Percentiles rank a stretch among this genome's conserved stretches.
Evolutionary conservation across 2,329 filamentous ascomycete genomes (phyloP).

Genomic region (Apiospora marii): DNA sequence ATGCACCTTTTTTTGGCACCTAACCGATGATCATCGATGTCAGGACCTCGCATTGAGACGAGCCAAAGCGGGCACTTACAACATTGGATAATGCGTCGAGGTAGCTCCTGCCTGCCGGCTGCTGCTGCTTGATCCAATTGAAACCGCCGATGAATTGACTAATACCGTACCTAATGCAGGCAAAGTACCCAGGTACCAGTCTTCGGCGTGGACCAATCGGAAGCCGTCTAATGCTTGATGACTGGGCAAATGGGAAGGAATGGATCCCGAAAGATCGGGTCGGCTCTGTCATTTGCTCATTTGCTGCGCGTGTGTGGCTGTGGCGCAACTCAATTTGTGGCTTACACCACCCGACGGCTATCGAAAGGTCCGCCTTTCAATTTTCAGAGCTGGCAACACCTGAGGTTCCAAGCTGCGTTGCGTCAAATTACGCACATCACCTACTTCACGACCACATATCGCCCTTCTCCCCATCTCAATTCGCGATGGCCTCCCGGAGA

Average conservation of each 20-base stretch:
- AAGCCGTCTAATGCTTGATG: background rate
- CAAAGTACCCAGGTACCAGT: background rate
- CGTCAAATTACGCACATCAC: slow-evolving; percentile 63
- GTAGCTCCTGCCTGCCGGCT: background rate
- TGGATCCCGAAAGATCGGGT: slow-evolving; percentile 7
- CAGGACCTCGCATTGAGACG: background rate
- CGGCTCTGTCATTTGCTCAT: background rate
- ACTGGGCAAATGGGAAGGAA: background rate
- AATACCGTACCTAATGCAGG: background rate
- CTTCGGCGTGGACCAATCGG: background rate
- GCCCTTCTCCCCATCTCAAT: slow-evolving; percentile 52
- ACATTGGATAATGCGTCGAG: background rate
- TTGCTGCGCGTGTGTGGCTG: background rate
- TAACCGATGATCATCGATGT: slow-evolving; percentile 1
- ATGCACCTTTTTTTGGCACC: background rate
- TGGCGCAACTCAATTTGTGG: slow-evolving; percentile 8
- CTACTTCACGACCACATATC: slow-evolving; percentile 35
- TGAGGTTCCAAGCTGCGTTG: slow-evolving; percentile 19
- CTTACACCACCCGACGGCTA: slow-evolving; percentile 11
- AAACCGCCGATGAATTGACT: background rate
- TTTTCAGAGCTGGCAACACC: slow-evolving; percentile 32
- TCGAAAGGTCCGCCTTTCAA: slow-evolving; percentile 21
- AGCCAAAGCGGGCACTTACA: slow-evolving; percentile 21
- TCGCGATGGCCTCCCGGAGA: slow-evolving; percentile 91
- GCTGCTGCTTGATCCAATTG: background rate